Conservation (phyloP, 306 rosid genomes). For the Prunus campanulata region DNA sequence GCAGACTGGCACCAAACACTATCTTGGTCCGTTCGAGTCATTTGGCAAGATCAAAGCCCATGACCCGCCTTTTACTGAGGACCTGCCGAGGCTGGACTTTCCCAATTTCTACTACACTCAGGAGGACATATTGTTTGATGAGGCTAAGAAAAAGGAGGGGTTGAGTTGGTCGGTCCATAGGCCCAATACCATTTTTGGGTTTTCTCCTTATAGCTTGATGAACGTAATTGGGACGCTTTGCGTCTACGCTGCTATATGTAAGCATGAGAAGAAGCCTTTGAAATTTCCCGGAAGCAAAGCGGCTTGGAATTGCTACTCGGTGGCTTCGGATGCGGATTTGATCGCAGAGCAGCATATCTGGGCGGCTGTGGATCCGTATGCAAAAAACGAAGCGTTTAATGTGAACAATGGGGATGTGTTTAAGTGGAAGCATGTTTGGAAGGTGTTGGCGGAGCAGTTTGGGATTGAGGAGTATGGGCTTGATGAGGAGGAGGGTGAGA, state of each 20-base stretch:
- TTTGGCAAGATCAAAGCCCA: conserved; percentile 27
- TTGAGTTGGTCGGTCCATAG: conserved; percentile 55
- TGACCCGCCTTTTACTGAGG: conserved; percentile 65
- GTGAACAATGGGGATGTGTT: conserved; percentile 59
- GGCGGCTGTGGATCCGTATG: conserved; percentile 71
- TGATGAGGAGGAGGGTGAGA: conserved; percentile 31
- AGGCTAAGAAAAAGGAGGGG: conserved; percentile 38
- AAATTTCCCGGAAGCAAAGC: conserved; percentile 45
- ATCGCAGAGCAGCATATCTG: conserved; percentile 74
- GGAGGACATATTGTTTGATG: conserved; percentile 53
- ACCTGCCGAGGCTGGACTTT: conserved; percentile 42
- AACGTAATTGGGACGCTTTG: conserved; percentile 40
- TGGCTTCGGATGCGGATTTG: conserved; percentile 61
- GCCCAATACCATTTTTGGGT: conserved; percentile 50
- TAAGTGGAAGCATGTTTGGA: conserved; percentile 68
- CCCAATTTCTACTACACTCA: conserved; percentile 56
- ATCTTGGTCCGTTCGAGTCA: conserved; percentile 42
- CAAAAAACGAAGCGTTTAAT: conserved; percentile 57
- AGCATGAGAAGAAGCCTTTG: conserved; percentile 52
- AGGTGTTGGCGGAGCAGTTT: conserved; percentile 60
- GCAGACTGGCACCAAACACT: conserved; percentile 61
- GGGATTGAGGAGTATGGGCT: conserved; percentile 58
- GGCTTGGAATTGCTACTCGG: conserved; percentile 46
- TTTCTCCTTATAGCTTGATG: conserved; percentile 65
- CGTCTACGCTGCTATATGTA: conserved; percentile 61